Conservation (phyloP, 495 filamentous ascomycete species). For the Penicillium simplicissimum region DNA sequence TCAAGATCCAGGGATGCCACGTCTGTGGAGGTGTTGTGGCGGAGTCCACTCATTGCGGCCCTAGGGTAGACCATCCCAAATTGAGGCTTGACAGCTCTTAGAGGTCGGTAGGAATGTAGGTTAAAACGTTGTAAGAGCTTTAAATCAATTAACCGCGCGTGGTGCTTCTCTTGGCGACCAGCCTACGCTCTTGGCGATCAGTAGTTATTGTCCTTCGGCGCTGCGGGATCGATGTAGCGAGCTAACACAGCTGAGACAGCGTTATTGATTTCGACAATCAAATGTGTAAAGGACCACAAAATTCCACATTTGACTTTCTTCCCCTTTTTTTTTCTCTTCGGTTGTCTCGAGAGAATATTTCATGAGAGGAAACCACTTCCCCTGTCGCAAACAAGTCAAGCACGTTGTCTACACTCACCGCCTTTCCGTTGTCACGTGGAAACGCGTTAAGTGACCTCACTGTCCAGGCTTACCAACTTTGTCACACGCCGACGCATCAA, state of each 20-base stretch:
- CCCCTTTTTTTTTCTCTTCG: background rate
- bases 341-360: background rate
- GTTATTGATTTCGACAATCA: background rate
- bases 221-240: background rate
- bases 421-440: slow-evolving; percentile 27
- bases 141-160: too few species aligned
- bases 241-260: background rate
- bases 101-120: background rate
- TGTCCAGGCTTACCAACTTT: slow-evolving; percentile 11
- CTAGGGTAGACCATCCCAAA: background rate
- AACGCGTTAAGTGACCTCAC: slow-evolving; percentile 29
- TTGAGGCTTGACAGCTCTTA: too few species aligned
- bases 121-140: background rate
- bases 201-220: background rate
- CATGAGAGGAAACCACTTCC: background rate
- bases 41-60: background rate
- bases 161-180: background rate
- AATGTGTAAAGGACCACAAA: background rate
- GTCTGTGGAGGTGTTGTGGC: background rate
- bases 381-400: slow-evolving; percentile 1
- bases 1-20: slow-evolving; percentile 13
- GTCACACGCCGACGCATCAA: slow-evolving; percentile 2
- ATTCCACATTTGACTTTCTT: background rate
- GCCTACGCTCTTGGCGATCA: background rate
- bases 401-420: slow-evolving; percentile 21